Evolutionary conservation across 2,329 filamentous ascomycete genomes (phyloP), one percentile per base, ranked within the genome.

Genomic region (Penicillium paneum): DNA sequence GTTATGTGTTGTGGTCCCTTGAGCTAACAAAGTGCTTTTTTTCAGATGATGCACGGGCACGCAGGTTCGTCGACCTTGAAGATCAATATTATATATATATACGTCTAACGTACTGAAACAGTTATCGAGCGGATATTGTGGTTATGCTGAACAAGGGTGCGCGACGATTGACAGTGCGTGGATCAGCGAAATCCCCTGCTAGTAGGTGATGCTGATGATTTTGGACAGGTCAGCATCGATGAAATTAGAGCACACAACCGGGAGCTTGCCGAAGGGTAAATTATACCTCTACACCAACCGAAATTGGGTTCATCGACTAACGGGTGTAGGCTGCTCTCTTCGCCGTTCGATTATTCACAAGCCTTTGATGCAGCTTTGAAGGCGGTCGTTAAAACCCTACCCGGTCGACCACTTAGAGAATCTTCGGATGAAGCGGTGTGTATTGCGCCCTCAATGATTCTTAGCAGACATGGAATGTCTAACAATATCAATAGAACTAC

Each of bases 291-390:
- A 35, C 12, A 8, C 5, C 17, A 34, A 41, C 6, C 35, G 13
- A 11, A 13, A 32, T 19, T 48, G 19, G 35, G 12, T 29, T 26
- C 19, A 29, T 11, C n/a, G 31, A 36, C 64, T 69, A 38, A 69
- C 39, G 13, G n/a, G 3, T n/a, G 26, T 53, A 76, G 74, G 47
- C 81, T 99, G 35, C 83, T 99, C 41, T 85, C 88, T 64, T 83
- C 88, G 50, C 94, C 94, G 1, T 97, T 97, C 76, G 91, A 96
- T 67, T 96, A 87, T 70, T 85, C 86, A 3, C 80, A 91, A 59
- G 91, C 93, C 51, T 97, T 99, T 76, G 90, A 99, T 71, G 82
- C 85, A 63, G 94, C 93, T 1, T 83, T 99, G 58, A 96, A 94
- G 70, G 86, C 94, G 60, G 88, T 97, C 49, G 87, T 97, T 60